Base-by-base conservation (phyloP, 345 rosid species). In the Citrus glauca region DNA sequence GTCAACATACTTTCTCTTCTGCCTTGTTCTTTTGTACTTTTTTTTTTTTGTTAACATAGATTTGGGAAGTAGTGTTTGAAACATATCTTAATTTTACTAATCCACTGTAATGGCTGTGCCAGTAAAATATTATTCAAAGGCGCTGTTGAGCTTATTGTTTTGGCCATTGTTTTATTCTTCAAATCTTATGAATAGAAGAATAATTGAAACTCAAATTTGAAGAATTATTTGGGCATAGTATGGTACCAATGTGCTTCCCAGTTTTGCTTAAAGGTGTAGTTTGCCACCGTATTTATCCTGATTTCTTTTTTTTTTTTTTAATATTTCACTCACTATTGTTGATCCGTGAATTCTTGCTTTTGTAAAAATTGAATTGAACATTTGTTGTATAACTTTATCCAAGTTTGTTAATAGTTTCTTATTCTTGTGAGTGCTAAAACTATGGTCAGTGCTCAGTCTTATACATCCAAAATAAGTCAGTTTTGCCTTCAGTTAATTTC, bases 1-100 rank as follows among this genome's bases (percentile, higher is more conserved):
- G 91, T 79, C 24, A 76, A 73, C 79, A n/a, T 28, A 74, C 13
- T 35, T 62, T 20, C 73, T 30, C 27, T 33, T 48, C 11, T 28
- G 30, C 61, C 30, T 28, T 27, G 10, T 74, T 72, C 38, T 64
- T 64, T 64, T 32, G 1, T 11, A 48, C 30, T 20, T 42, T 42
- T 9, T 40, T 40, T 27, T 10, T 45, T 45, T 62, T 74, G 27
- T 27, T 17, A 42, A 74, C 30, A 17, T 17, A 40, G 5, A 25
- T 28, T 53, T 19, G 28, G 74, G 22, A 71, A 35, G 35, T 25
- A 27, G 35, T 35, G 30, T 22, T 60, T 73, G 33, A 60, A 25
- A n/a, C 33, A 38, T 27, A 37, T 73, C 5, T 2, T 28, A 45
- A 45, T 74, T 64, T 74, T 74, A 11, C n/a, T 64, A 28, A 42